These are phyloP conservation scores for Orbilia ellipsospora DNA, from an alignment of 2,329 filamentous ascomycete genomes.

Conservation along the genomic window DNA sequence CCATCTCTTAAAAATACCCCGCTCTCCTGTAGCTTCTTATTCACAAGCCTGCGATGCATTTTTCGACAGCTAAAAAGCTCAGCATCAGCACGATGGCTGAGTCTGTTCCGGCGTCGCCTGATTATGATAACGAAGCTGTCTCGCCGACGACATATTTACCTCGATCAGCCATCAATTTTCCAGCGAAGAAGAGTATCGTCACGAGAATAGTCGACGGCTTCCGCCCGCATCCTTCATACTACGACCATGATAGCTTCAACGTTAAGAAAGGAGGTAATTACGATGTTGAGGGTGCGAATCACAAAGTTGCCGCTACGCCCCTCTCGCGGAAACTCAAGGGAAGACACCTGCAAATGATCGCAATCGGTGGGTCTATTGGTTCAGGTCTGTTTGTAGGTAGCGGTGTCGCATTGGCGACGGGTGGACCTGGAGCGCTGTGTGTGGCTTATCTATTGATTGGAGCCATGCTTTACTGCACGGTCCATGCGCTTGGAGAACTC, in stretches of 20 bases:
- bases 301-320: constrained; percentile 67
- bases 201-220: constrained; percentile 34
- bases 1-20: too few species aligned
- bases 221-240: constrained; percentile 43
- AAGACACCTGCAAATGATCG: constrained; percentile 95
- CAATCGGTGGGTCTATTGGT: constrained; percentile 90
- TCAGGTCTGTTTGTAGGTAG: constrained; percentile 90
- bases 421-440: constrained; percentile 81
- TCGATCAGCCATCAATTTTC: constrained; percentile 5
- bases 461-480: constrained; percentile 88
- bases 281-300: constrained; percentile 57
- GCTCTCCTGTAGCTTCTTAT: too few species aligned
- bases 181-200: constrained; percentile 17
- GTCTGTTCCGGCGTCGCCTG: constrained; percentile 30
- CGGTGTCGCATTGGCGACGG: constrained; percentile 74
- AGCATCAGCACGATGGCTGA: constrained; percentile 54
- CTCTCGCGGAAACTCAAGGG: constrained; percentile 82
- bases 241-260: constrained; percentile 29
- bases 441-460: constrained; percentile 84
- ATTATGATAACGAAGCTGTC: constrained; percentile 30
- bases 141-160: constrained; percentile 42
- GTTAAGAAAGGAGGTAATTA: constrained; percentile 43
- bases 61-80: constrained; percentile 38
- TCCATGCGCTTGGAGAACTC: constrained; percentile 90
- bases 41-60: constrained; percentile 12